phyloP scores from a whole-genome alignment of 1,284 basidiomycete species.

The Ustilago sp. region DNA sequence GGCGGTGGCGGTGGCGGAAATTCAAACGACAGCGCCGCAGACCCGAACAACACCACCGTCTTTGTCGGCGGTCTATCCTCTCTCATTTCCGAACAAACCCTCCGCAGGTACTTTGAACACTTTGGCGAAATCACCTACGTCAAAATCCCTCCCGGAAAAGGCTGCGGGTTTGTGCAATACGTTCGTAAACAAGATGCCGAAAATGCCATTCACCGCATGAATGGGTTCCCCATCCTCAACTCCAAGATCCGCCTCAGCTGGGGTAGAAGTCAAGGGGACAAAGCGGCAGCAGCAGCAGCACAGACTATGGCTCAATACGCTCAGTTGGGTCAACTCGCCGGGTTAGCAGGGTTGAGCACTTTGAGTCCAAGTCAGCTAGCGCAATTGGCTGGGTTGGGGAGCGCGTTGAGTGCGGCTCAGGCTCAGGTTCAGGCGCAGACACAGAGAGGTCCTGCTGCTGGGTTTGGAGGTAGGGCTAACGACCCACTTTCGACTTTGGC shows the following conservation, averaged over 20 bases:
- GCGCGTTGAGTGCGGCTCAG: conserved; percentile 53
- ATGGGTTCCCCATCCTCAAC: conserved; percentile 91
- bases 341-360: conserved; percentile 56
- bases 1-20: conserved; percentile 12
- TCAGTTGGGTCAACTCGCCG: conserved; percentile 58
- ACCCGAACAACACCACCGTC: conserved; percentile 68
- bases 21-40: conserved; percentile 55
- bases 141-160: conserved; percentile 93
- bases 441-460: conserved; percentile 13
- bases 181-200: conserved; percentile 91
- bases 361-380: conserved; percentile 54
- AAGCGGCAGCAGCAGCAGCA: conserved; percentile 67
- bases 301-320: conserved; percentile 56
- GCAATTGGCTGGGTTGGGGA: conserved; percentile 54
- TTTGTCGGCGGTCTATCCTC: conserved; percentile 67
- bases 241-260: conserved; percentile 86
- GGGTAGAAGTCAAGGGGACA: conserved; percentile 75
- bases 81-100: conserved; percentile 64
- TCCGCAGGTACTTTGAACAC: conserved; percentile 66
- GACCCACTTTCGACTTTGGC: conserved; percentile 50
- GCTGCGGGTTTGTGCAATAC: conserved; percentile 95
- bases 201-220: conserved; percentile 92
- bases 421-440: conserved; percentile 43
- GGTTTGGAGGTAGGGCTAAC: conserved; percentile 26
- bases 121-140: conserved; percentile 72